Conservation (phyloP, 495 filamentous ascomycete genomes). For the Copromyces sp. region DNA sequence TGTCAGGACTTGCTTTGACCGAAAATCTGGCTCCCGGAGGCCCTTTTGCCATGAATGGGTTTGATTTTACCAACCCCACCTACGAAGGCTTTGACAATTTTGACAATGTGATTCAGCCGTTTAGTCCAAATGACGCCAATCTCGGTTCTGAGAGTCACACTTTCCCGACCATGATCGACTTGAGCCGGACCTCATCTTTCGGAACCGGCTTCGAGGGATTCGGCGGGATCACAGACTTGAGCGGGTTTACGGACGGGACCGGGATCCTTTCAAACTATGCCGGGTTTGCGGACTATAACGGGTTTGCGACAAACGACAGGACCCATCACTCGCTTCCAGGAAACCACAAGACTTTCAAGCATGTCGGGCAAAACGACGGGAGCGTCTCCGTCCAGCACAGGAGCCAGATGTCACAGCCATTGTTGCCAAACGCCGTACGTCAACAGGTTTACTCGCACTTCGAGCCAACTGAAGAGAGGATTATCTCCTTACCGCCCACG, state of each 20-base stretch:
- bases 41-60: not conserved
- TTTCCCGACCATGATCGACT: not conserved
- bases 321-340: not conserved
- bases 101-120: not conserved
- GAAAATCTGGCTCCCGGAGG: not conserved
- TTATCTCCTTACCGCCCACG: not conserved
- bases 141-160: not conserved
- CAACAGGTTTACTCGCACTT: not conserved
- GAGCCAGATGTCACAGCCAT: not conserved
- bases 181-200: not conserved
- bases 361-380: not conserved
- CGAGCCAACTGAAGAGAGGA: not conserved
- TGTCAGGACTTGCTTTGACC: not conserved
- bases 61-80: not conserved
- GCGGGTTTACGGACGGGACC: not conserved
- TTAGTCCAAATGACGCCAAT: not conserved
- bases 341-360: not conserved
- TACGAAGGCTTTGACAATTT: not conserved
- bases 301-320: not conserved
- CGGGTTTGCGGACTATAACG: not conserved
- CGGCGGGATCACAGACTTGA: not conserved
- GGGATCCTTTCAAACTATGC: too few species aligned
- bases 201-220: not conserved
- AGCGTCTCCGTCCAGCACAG: not conserved
- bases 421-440: not conserved